phyloP scores from a whole-genome alignment of 768 basidiomycete species.

The Pleurotus pulmonarius region DNA sequence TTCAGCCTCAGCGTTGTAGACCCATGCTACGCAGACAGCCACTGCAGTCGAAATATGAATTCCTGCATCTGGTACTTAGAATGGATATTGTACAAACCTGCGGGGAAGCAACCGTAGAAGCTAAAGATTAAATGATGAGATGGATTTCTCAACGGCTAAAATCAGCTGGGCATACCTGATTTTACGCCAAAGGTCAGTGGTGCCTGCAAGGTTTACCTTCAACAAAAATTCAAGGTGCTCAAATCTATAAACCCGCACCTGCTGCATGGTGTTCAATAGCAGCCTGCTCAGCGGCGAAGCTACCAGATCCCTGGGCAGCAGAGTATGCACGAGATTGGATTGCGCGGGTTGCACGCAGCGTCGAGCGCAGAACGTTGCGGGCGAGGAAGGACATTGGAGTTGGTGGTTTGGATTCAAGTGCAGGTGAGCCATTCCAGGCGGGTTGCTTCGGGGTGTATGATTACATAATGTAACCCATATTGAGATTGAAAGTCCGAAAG shows the following conservation, averaged over 20 bases:
- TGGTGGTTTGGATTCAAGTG: background rate
- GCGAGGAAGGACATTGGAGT: constrained; percentile 49
- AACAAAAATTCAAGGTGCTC: constrained; percentile 3
- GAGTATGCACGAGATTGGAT: constrained; percentile 28
- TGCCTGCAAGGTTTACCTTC: constrained; percentile 41
- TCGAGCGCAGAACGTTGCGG: constrained; percentile 44
- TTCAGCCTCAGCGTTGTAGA: constrained; percentile 54
- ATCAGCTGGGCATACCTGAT: constrained; percentile 53
- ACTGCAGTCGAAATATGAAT: constrained; percentile 25
- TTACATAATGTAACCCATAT: constrained; percentile 13
- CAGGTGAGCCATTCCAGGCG: constrained; percentile 13
- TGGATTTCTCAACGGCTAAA: constrained; percentile 10
- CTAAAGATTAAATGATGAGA: constrained; percentile 34
- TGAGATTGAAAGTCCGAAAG: constrained; percentile 21
- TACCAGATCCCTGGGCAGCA: constrained; percentile 20
- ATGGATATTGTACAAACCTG: constrained; percentile 44
- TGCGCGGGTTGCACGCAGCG: constrained; percentile 39
- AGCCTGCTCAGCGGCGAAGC: constrained; percentile 48
- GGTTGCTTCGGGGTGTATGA: constrained; percentile 31
- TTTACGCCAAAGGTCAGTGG: constrained; percentile 80
- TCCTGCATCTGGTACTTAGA: constrained; percentile 11
- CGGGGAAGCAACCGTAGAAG: constrained; percentile 72
- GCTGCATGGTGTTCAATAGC: constrained; percentile 64
- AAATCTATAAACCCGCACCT: constrained; percentile 34
- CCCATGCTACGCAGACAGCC: constrained; percentile 47